phyloP scores from a whole-genome alignment of 2,329 filamentous ascomycete species.

The Ophiocordyceps sinensis region DNA sequence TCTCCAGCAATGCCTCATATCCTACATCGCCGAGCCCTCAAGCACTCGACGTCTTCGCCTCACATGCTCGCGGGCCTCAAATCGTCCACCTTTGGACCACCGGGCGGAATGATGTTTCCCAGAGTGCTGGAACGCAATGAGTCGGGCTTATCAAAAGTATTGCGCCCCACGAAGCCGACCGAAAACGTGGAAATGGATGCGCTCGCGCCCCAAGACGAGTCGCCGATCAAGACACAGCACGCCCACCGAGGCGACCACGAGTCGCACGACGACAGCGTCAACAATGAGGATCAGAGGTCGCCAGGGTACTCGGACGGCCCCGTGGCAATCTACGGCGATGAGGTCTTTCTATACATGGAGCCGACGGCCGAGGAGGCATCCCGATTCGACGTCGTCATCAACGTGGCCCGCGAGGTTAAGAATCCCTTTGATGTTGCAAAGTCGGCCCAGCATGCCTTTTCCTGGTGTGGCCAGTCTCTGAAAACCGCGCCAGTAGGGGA shows the following conservation, averaged over 20 bases:
- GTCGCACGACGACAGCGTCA: constrained; percentile 50
- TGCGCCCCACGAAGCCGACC: constrained; percentile 34
- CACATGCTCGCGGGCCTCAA: constrained; percentile 48
- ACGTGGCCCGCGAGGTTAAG: constrained; percentile 67
- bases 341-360: constrained; percentile 67
- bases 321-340: constrained; percentile 66
- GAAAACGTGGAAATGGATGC: constrained; percentile 22
- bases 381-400: constrained; percentile 70
- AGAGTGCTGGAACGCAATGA: constrained; percentile 45
- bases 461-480: constrained; percentile 9
- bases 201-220: constrained; percentile 39
- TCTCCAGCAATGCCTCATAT: constrained; percentile 44
- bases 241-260: constrained; percentile 42
- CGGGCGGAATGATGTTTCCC: constrained; percentile 50
- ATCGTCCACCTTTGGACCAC: constrained; percentile 44
- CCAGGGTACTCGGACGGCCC: constrained; percentile 73
- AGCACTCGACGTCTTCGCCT: constrained; percentile 54
- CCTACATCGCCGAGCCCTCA: constrained; percentile 45
- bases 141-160: constrained; percentile 42
- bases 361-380: constrained; percentile 65
- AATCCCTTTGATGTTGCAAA: constrained; percentile 49
- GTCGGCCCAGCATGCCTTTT: constrained; percentile 8
- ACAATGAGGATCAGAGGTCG: constrained; percentile 66
- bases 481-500: constrained; percentile 18
- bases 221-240: constrained; percentile 45